These are phyloP conservation scores for Lachnellula cervina DNA, from an alignment of 2,329 filamentous ascomycete species.

Conservation along the genomic window DNA sequence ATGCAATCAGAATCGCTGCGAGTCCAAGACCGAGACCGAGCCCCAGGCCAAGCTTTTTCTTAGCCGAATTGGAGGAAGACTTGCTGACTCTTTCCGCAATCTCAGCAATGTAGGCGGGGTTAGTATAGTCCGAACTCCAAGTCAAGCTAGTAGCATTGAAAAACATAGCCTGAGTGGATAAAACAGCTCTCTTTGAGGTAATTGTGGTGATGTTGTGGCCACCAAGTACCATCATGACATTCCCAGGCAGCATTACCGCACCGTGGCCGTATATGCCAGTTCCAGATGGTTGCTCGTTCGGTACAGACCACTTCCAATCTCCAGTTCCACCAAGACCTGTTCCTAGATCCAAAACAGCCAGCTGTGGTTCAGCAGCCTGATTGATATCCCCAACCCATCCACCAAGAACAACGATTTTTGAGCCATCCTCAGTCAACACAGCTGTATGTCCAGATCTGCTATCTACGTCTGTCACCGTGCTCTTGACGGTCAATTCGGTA, in stretches of 20 bases:
- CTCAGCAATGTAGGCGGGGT: conserved; percentile 34
- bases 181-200: conserved; percentile 37
- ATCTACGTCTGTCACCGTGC: conserved; percentile 42
- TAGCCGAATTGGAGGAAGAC: conserved; percentile 27
- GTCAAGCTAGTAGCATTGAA: conserved; percentile 57
- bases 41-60: conserved; percentile 54
- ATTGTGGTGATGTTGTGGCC: conserved; percentile 47
- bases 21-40: conserved; percentile 62
- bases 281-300: conserved; percentile 41
- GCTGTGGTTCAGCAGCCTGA: conserved; percentile 73
- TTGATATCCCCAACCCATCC: conserved; percentile 86
- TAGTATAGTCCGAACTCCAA: conserved; percentile 54
- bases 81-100: conserved; percentile 16
- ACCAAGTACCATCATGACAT: conserved; percentile 64
- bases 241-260: conserved; percentile 58
- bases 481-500: conserved; percentile 53
- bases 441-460: conserved; percentile 87
- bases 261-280: conserved; percentile 58
- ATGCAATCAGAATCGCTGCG: conserved; percentile 43
- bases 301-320: conserved; percentile 67
- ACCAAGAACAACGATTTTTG: conserved; percentile 71
- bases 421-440: conserved; percentile 73
- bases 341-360: conserved; percentile 72
- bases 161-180: conserved; percentile 37
- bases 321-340: conserved; percentile 67